phyloP scores from a whole-genome alignment of 371 early-diverging fungal genomes.

The Syncephalis fuscata region DNA sequence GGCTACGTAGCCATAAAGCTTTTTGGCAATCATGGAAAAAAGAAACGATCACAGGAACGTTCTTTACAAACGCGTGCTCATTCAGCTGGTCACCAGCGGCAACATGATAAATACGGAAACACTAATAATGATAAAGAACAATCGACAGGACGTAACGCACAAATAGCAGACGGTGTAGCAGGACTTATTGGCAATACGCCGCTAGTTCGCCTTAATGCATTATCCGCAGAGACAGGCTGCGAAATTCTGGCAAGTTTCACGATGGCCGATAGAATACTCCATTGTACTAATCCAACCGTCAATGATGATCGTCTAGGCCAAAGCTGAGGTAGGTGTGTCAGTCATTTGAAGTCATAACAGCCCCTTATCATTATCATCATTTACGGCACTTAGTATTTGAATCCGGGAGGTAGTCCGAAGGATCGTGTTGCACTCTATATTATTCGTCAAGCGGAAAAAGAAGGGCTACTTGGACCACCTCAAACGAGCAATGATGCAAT shows the following conservation, averaged over 20 bases:
- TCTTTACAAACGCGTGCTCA: too few species aligned
- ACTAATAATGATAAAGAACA: too few species aligned
- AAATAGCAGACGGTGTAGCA: conserved; percentile 44
- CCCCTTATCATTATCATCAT: neutral
- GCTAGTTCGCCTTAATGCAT: conserved; percentile 62
- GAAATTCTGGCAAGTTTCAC: conserved; percentile 46
- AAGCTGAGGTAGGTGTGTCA: conserved; percentile 12
- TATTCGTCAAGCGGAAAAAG: conserved; percentile 57
- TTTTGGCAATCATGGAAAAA: too few species aligned
- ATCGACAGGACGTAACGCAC: neutral
- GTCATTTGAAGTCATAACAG: neutral
- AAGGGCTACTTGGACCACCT: conserved; percentile 39
- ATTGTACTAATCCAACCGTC: neutral
- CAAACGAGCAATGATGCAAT: too few species aligned
- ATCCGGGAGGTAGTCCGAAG: conserved; percentile 87
- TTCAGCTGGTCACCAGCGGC: too few species aligned
- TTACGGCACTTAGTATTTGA: conserved; percentile 48
- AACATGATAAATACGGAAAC: too few species aligned
- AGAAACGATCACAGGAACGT: too few species aligned
- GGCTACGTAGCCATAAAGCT: too few species aligned
- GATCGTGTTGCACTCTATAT: conserved; percentile 85
- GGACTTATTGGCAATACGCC: conserved; percentile 83
- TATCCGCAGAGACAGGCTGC: conserved; percentile 82
- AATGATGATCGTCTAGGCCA: conserved; percentile 8
- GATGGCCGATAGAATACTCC: too few species aligned